Percentiles rank a stretch among this genome's conserved stretches.
phyloP scores from a whole-genome alignment of 2,329 filamentous ascomycete species.

The Colletotrichum destructivum region DNA sequence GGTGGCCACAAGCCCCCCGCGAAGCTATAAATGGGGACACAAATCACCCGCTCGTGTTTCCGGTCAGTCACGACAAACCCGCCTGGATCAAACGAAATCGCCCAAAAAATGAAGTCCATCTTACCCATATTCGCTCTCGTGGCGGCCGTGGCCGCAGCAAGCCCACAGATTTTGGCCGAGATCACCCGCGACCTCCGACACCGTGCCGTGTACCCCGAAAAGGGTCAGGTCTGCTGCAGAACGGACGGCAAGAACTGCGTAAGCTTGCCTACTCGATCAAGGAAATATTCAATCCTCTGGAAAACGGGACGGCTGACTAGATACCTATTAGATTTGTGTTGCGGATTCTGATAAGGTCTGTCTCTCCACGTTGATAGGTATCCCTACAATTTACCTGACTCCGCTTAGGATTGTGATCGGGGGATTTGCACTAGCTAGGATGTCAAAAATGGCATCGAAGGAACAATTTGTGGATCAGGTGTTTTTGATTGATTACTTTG shows the following conservation, averaged over 20 bases:
- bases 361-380: background rate
- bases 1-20: background rate
- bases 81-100: background rate
- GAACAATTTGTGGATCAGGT: too few species aligned
- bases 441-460: background rate
- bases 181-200: background rate
- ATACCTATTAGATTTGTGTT: slow-evolving; percentile 3
- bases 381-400: background rate
- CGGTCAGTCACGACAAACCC: too few species aligned
- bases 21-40: slow-evolving; percentile 1
- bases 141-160: background rate
- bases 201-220: slow-evolving; percentile 7
- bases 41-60: background rate
- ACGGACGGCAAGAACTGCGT: slow-evolving; percentile 7
- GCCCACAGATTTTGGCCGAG: background rate
- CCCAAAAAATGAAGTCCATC: background rate
- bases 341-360: background rate
- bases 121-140: background rate
- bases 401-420: background rate
- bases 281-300: background rate
- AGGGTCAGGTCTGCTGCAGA: slow-evolving; percentile 8
- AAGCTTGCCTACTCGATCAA: background rate
- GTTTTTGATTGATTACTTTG: too few species aligned
- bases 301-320: background rate
- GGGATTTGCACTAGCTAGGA: slow-evolving; percentile 3